phyloP scores from a whole-genome alignment of 2,329 filamentous ascomycete species.

The Fusarium transvaalense region DNA sequence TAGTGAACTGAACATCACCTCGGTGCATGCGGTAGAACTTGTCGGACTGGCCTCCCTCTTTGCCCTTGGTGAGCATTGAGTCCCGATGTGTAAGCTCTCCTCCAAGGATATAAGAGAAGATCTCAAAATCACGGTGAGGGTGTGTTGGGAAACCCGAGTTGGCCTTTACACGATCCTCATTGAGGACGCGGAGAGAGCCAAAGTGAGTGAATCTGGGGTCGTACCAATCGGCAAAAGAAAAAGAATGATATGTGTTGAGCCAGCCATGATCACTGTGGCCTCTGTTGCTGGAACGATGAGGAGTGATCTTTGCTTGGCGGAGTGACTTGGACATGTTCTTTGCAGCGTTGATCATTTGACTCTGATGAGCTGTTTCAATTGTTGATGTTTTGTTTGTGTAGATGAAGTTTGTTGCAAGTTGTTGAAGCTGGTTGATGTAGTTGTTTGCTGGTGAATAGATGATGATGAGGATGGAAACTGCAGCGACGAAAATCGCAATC shows the following conservation, averaged over 20 bases:
- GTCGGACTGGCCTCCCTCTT: constrained; percentile 69
- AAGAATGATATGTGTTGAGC: constrained; percentile 89
- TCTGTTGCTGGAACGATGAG: constrained; percentile 77
- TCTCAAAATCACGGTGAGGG: constrained; percentile 87
- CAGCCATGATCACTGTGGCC: constrained; percentile 87
- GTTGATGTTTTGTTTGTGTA: constrained; percentile 27
- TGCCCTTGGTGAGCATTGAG: constrained; percentile 80
- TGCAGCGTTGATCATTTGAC: constrained; percentile 53
- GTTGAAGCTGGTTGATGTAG: constrained; percentile 42
- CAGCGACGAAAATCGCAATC: constrained; percentile 54
- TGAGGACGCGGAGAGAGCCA: constrained; percentile 84
- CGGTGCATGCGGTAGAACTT: constrained; percentile 78
- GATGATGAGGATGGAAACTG: constrained; percentile 56
- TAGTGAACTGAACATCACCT: constrained; percentile 91
- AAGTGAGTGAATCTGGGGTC: constrained; percentile 76
- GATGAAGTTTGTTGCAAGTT: constrained; percentile 38
- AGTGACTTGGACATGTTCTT: constrained; percentile 73
- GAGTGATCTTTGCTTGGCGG: constrained; percentile 77
- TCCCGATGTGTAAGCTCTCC: constrained; percentile 91
- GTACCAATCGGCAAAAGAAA: constrained; percentile 81
- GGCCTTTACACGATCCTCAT: constrained; percentile 85
- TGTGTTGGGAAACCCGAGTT: constrained; percentile 86
- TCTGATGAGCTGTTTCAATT: constrained; percentile 14
- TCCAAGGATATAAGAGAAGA: constrained; percentile 88
- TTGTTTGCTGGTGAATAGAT: constrained; percentile 46